Evolutionary conservation across 305 asterid genomes (phyloP), one percentile per base, ranked within the genome.

Genomic region (Fraxinus nigra): DNA sequence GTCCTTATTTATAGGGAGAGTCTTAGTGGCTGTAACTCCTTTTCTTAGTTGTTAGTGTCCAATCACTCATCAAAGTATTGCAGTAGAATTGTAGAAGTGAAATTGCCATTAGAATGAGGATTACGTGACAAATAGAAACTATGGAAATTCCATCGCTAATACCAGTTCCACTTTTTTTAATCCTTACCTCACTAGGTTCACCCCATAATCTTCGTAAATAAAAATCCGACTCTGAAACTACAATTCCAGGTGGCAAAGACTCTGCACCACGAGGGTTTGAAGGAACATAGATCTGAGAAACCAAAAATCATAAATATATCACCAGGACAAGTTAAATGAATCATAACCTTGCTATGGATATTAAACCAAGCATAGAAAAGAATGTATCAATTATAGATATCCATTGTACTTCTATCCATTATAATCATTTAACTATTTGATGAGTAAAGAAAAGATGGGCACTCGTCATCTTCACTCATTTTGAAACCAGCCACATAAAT

Each of bases 261-360:
- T 94, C 94, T 4, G 98, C 96, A 85, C 98, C 98, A 40, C 90
- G 97, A 63, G 98, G 98, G 85, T 94, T 94, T 69, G 96, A 84
- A 32, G 98, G 94, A 84, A 89, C 98, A 85, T 87, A 86, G 67
- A 94, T 85, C 98, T 94, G 91, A 78, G 80, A 87, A n/a, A 28
- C 26, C 65, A 56, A 81, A 74, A 54, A 75, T 22, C 78, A 56
- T 11, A 26, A 51, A 51, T 76, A 78, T 56, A 48, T 46, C 72
- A 77, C n/a, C 34, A 33, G 43, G 61, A 40, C 32, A 70, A 40
- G 69, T 35, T 35, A 69, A 78, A 18, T 26, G 34, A 35, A 78
- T 72, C 65, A 14, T 81, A 81, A 67, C 18, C 75, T 30, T 2
- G 78, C 34, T 38, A 74, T 54, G 9, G 59, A 78, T 51, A 7